Percentiles rank a stretch among this genome's conserved stretches.
Evolutionary conservation across 164 flowering plant species (phyloP).

Genomic region (Protea cynaroides): DNA sequence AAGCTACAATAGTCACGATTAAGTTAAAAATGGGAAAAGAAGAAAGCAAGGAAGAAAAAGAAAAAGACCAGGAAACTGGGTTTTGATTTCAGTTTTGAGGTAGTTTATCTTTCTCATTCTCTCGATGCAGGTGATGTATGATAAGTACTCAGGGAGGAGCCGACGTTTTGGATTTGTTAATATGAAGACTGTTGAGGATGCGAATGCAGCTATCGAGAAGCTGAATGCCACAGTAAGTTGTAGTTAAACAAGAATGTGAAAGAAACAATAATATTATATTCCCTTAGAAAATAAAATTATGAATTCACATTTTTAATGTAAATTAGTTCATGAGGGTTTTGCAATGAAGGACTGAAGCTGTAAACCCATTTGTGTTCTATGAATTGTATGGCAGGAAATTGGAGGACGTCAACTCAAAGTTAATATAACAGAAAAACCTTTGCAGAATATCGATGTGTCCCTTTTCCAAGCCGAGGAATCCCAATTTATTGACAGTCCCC

Average conservation of each 20-base stretch:
- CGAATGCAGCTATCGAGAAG: slow-evolving; percentile 75
- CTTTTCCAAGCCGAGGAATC: slow-evolving; percentile 73
- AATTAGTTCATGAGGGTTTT: neutral
- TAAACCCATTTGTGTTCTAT: slow-evolving; percentile 7
- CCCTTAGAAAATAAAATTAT: too few relatives aligned
- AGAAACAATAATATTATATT: neutral
- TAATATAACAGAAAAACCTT: slow-evolving; percentile 83
- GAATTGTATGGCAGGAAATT: slow-evolving; percentile 47
- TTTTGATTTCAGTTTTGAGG: neutral
- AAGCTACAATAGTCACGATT: too few relatives aligned
- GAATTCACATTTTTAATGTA: too few relatives aligned
- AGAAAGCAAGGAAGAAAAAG: too few relatives aligned
- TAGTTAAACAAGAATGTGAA: neutral
- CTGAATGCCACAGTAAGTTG: slow-evolving; percentile 71
- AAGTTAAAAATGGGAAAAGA: too few relatives aligned
- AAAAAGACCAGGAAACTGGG: neutral
- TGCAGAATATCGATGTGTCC: slow-evolving; percentile 33
- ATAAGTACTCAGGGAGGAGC: slow-evolving; percentile 81
- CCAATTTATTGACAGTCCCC: slow-evolving; percentile 71
- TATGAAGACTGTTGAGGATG: slow-evolving; percentile 89
- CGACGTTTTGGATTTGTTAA: slow-evolving; percentile 92
- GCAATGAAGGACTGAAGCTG: neutral
- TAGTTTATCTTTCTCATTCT: slow-evolving; percentile 1
- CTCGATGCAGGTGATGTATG: slow-evolving; percentile 74
- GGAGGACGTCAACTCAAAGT: slow-evolving; percentile 89